phyloP scores from a whole-genome alignment of 2,329 filamentous ascomycete species.

The Aspergillus sp. region DNA sequence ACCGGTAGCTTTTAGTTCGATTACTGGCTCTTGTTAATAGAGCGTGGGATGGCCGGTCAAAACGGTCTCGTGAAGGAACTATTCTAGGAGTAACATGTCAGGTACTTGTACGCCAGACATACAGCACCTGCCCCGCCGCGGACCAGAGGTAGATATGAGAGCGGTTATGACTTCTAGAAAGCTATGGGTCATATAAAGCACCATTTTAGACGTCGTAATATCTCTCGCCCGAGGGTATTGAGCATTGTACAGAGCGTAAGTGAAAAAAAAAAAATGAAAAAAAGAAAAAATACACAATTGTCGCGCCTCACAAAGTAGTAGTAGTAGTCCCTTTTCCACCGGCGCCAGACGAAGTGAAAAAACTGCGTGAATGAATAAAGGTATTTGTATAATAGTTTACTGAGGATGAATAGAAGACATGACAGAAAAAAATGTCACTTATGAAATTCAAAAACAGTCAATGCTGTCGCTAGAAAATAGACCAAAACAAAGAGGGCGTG shows the following conservation, averaged over 20 bases:
- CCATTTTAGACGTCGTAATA: conserved; percentile 23
- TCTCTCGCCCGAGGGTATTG: conserved; percentile 35
- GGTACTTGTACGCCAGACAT: too few relatives aligned
- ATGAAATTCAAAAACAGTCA: conserved; percentile 14
- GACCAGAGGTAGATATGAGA: not conserved
- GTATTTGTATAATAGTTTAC: conserved; percentile 18
- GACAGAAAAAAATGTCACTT: conserved; percentile 18
- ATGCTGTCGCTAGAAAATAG: conserved; percentile 21
- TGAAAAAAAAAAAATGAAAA: conserved; percentile 11
- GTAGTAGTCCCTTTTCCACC: conserved; percentile 19
- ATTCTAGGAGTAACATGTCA: too few relatives aligned
- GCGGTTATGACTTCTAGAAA: not conserved
- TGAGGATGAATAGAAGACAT: conserved; percentile 23
- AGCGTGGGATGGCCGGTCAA: too few relatives aligned
- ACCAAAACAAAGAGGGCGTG: conserved; percentile 11
- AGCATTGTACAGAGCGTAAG: conserved; percentile 34
- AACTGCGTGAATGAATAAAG: conserved; percentile 1
- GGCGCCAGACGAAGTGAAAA: conserved; percentile 20
- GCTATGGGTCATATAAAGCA: not conserved
- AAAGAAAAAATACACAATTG: conserved; percentile 18
- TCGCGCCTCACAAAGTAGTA: conserved; percentile 20
- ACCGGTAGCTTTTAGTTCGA: too few relatives aligned
- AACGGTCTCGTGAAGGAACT: too few relatives aligned
- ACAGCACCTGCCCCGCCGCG: not conserved
- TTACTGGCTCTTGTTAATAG: too few relatives aligned